Base-by-base conservation (phyloP, 1,284 basidiomycete genomes). In the Ceratobasidium sp. region DNA sequence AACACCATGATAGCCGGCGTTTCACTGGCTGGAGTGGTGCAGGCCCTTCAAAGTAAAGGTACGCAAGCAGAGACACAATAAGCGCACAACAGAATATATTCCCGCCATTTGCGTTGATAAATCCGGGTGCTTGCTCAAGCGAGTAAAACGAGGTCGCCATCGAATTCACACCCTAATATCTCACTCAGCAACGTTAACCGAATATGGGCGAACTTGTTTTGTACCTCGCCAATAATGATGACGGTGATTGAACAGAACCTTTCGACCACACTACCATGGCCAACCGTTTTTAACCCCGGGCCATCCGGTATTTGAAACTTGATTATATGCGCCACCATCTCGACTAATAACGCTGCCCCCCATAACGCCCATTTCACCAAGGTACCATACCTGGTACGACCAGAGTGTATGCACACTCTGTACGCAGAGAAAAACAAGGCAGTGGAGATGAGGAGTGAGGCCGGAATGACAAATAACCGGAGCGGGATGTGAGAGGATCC, bases 151-250 rank as follows among this genome's bases (percentile, higher is more conserved):
- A 28, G 3, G 62, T 38, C 5, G 61, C 61, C 20, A 75, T 66
- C 10, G 46, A 13, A n/a, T 75, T 75, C 5, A 75, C 40, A 6
- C 73, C 73, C 73, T 75, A 68, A 4, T 28, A n/a, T 12, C 1
- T 10, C 13, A 9, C 9, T 48, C 13, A 50, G 10, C n/a, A 12
- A 48, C 15, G 40, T 0, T 3, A 23, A 28, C 2, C n/a, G 44
- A 28, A n/a, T 48, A 0, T 13, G 17, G 15, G 26, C 23, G 7
- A 15, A 5, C 26, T 23, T 40, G 44, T 0, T 23, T 44, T 61
- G 48, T 46, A 75, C 73, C 33, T 75, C 73, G 38, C 73, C 73
- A 2, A 75, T 10, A 12, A 75, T 75, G 13, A 75, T 65, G 20
- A 50, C 56, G 0, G 73, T 75, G 3, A 66, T 40, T 1, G 26